A percentile compares a stretch with the other conserved stretches of the same genome.
Evolutionary conservation across 2,329 filamentous ascomycete species (phyloP).

Genomic region (Paraconiothyrium sp.): DNA sequence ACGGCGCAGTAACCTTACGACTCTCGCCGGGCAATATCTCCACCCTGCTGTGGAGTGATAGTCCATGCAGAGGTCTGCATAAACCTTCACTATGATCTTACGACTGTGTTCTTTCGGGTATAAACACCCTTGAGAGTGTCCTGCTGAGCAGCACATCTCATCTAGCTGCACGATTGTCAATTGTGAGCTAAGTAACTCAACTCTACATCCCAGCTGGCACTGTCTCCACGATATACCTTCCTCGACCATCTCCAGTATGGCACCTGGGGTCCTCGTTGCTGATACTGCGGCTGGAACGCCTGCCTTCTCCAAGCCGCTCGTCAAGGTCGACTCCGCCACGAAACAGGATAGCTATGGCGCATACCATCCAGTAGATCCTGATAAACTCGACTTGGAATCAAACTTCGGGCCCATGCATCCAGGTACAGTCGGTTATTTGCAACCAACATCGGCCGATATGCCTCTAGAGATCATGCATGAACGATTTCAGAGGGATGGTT

Average conservation of each 20-base stretch:
- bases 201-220: not conserved
- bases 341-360: constrained; percentile 13
- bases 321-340: not conserved
- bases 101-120: not conserved
- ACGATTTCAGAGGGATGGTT: constrained; percentile 5
- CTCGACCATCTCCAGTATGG: not conserved
- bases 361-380: constrained; percentile 17
- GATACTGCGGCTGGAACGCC: not conserved
- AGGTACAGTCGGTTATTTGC: constrained; percentile 13
- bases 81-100: too few relatives aligned
- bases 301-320: not conserved
- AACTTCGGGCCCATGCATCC: constrained; percentile 19
- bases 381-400: constrained; percentile 14
- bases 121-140: not conserved
- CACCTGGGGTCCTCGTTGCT: not conserved
- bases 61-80: too few relatives aligned
- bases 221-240: not conserved
- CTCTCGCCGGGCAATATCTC: not conserved
- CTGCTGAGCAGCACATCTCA: not conserved
- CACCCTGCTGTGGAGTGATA: not conserved
- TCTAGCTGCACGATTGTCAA: not conserved
- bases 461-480: constrained; percentile 8
- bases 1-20: not conserved
- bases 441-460: constrained; percentile 6
- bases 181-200: too few relatives aligned